Evolutionary conservation across 2,329 filamentous ascomycete species (phyloP), one percentile per base, ranked within the genome.

Genomic region (Neoascochyta sp.): DNA sequence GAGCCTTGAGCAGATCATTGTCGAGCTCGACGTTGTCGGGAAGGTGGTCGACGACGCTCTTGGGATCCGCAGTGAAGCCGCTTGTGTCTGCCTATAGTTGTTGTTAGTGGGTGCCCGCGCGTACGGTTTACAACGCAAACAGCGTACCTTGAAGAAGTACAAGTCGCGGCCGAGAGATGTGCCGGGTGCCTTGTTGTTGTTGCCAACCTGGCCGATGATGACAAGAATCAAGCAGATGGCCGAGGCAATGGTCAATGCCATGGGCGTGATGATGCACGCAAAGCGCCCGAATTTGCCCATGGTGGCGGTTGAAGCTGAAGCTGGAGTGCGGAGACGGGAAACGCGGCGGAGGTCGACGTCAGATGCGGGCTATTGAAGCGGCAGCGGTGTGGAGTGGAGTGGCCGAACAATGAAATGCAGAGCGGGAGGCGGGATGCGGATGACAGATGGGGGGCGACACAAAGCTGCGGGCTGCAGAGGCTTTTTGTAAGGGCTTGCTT

Each of bases 221-320:
- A 81, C 70, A 21, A 81, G 57, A 26, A 76, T 52, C 32, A 80
- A 63, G 49, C 83, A 83, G 52, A 92, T 68, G 52, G 95, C 71
- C 36, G 84, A 82, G 43, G 75, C 83, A 51, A 92, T 67, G 12
- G 86, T 90, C 55, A 95, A 75, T 44, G 78, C 71, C 67, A 95
- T 88, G 39, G 90, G 90, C 70, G 88, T 71, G 66, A 85, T 77
- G 66, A 96, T 92, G 68, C 88, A 95, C 62, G 85, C 70, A 53
- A 90, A 78, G 57, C 90, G 79, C 49, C 86, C 89, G 57, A 76
- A 73, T 67, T 82, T 80, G 42, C 79, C 80, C 81, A 84, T 85
- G 18, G 41, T 70, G 51, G 48, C 49, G 45, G 43, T 41, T 8
- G 24, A 29, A 15, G 10, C 6, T 27, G 27, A 20, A 7, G 15